Percentiles rank a stretch among this genome's conserved stretches.
phyloP scores from a whole-genome alignment of 805 yeast genomes.

The Phaffomyces thermotolerans region DNA sequence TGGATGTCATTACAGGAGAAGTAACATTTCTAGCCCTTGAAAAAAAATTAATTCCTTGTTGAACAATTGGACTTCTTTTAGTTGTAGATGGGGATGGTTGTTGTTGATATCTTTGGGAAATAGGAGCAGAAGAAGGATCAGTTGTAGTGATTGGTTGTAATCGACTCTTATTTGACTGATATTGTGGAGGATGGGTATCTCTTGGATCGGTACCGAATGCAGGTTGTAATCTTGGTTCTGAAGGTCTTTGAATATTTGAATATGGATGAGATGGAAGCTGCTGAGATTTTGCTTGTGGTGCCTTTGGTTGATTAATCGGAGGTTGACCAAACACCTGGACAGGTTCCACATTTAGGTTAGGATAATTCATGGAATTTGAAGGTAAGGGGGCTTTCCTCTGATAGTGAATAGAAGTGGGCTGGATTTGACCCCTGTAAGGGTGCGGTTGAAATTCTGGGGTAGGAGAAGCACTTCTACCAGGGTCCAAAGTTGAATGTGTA shows the following conservation, averaged over 20 bases:
- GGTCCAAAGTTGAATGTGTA: background rate
- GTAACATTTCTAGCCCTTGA: slow-evolving; percentile 23
- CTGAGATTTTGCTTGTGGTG: slow-evolving; percentile 15
- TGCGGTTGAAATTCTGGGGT: background rate
- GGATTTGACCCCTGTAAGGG: slow-evolving; percentile 2
- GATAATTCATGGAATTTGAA: background rate
- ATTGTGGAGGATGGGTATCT: background rate
- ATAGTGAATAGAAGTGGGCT: background rate
- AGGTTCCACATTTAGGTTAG: background rate
- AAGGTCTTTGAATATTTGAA: background rate
- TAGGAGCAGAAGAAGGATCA: slow-evolving; percentile 11
- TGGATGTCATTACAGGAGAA: slow-evolving; percentile 13
- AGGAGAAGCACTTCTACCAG: background rate
- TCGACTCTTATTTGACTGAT: slow-evolving; percentile 3
- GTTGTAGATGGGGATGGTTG: slow-evolving; percentile 13
- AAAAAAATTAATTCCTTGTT: slow-evolving; percentile 32
- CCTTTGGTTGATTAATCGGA: background rate
- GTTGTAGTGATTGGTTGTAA: slow-evolving; percentile 16
- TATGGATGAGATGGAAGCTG: slow-evolving; percentile 13
- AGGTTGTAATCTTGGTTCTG: slow-evolving; percentile 5
- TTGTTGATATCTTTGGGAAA: slow-evolving; percentile 16
- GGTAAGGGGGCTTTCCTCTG: slow-evolving; percentile 6
- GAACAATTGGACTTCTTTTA: slow-evolving; percentile 29
- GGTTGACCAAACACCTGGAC: slow-evolving; percentile 6
- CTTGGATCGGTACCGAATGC: background rate